These are phyloP conservation scores for Yarrowia divulgata DNA, from an alignment of 805 yeast species.

Conservation along the genomic window DNA sequence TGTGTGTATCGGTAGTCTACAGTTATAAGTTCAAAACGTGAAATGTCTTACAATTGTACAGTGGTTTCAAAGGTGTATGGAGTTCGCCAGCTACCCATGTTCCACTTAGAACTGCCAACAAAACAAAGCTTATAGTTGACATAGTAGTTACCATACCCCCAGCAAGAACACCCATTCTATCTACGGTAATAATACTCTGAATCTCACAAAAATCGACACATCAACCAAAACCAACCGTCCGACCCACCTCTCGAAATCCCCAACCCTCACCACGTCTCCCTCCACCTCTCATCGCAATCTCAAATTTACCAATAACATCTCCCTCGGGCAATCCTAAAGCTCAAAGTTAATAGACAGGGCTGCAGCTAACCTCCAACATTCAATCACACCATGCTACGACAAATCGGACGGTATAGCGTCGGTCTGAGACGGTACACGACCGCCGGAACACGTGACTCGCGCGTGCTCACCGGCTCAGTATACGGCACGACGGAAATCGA, in stretches of 20 bases:
- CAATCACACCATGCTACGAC: conserved; percentile 9
- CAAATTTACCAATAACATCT: neutral
- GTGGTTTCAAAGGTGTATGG: too few relatives aligned
- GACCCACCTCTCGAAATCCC: too few relatives aligned
- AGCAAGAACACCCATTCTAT: too few relatives aligned
- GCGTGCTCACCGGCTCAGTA: conserved; percentile 7
- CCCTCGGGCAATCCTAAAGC: neutral
- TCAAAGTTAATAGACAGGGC: neutral
- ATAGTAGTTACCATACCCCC: too few relatives aligned
- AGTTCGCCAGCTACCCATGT: too few relatives aligned
- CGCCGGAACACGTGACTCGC: conserved; percentile 41
- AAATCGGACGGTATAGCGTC: neutral
- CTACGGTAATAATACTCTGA: too few relatives aligned
- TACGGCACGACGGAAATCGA: conserved; percentile 24
- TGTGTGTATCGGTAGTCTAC: too few relatives aligned
- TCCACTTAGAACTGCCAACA: too few relatives aligned
- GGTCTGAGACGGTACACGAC: conserved; percentile 40
- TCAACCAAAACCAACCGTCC: neutral
- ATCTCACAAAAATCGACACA: neutral
- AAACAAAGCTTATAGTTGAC: too few relatives aligned
- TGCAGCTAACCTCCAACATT: neutral
- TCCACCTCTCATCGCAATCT: neutral
- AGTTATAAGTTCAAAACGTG: too few relatives aligned
- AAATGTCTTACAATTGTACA: too few relatives aligned
- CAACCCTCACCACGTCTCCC: neutral